Base-by-base conservation (phyloP, 1,139 yeast genomes). In the Geotrichum klebahnii region DNA sequence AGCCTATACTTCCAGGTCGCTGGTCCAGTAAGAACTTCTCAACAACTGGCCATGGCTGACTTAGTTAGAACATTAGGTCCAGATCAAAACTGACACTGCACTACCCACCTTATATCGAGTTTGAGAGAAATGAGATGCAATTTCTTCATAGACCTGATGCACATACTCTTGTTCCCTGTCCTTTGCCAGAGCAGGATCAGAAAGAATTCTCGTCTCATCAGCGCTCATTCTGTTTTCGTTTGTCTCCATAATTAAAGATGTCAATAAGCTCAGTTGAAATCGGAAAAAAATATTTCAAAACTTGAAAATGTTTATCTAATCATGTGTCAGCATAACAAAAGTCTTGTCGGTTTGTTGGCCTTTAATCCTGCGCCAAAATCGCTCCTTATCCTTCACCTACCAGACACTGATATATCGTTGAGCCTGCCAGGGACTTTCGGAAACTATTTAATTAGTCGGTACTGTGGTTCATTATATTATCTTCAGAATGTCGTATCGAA, bases 21-120 rank as follows among this genome's bases (percentile, higher is more conserved):
- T 72, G 73, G 1, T 59, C 60, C 19, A 61, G 64, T 44, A 92
- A 69, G 63, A 84, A 92, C 55, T 74, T 69, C 50, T 85, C 87
- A 16, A 94, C 98, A 14, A 89, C 82, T 4, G 98, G 98, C 98
- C 98, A 92, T 24, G 97, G 97, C 70, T 66, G 29, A 34, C 17
- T 5, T 16, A 53, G n/a, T n/a, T 20, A 22, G 17, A 17, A 17
- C 17, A 5, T 2, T 2, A n/a, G n/a, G 23, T 19, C 6, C 22
- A 14, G 43, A 23, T 39, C 33, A 4, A 9, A 23, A 33, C 19
- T 23, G n/a, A n/a, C n/a, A n/a, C n/a, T 22, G 4, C 5, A 19
- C 2, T 2, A 44, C 65, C 32, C 45, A 63, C 69, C 54, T 87
- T 90, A 68, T 89, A 92, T 37, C 98, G 71, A 0, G 98, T 92